Evolutionary conservation across 352 stramenopile species (phyloP), one percentile per base, ranked within the genome.

Genomic region (Vaucheria bursata): DNA sequence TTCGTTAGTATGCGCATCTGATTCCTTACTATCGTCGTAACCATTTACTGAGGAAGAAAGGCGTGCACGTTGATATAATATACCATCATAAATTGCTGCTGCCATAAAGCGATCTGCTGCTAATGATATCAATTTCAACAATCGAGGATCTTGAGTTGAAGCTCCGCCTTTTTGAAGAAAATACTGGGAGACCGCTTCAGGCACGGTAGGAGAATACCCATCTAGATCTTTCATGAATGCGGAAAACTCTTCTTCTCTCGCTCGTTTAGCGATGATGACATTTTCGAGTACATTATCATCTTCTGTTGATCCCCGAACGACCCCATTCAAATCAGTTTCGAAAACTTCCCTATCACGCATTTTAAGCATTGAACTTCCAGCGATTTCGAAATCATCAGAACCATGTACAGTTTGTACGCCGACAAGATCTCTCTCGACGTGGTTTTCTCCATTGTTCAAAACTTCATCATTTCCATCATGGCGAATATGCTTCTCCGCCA

Each of bases 151-250:
- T 29, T 2, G 1, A 7, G 65, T 72, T 2, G 6, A 29, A 29
- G 65, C 65, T 29, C 65, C 65, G 6, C 65, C 65, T 34, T 40
- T 34, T 35, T 72, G 65, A 29, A 37, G 6, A 35, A 45, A 37
- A 35, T 72, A 35, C 1, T 2, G 6, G 12, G 65, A 2, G 1
- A 37, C 6, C 1, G 65, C 29, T 29, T 38, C 59, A 29, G 65
- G 65, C 65, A 72, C 12, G 1, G 32, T 72, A 25, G 65, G 65
- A 29, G 65, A 36, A 8, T 72, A 72, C n/a, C 40, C 31, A 8
- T 72, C 65, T 12, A 72, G 65, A 36, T 29, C 65, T 40, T 3
- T 72, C 31, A 72, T 29, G 65, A 72, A 72, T 12, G 36, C 31
- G 1, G 1, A 4, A 8, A 72, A 35, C 6, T 37, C 65, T 1